Base-by-base conservation (phyloP, 2,329 filamentous ascomycete genomes). In the Microascus cirrosus region DNA sequence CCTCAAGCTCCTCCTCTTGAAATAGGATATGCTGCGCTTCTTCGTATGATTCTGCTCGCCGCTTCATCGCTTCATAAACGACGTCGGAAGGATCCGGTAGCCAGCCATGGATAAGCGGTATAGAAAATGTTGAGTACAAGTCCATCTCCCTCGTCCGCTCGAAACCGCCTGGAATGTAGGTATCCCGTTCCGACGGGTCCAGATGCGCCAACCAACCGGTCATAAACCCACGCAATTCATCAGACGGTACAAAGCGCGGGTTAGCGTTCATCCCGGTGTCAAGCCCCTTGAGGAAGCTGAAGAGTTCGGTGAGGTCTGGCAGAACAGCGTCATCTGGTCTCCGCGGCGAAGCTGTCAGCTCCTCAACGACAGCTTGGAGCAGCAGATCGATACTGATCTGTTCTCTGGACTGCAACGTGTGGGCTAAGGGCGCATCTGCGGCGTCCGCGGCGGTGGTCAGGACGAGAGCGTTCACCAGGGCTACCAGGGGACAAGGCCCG, bases 231-330 rank as follows among this genome's bases (percentile, higher is more conserved):
- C 74, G 66, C 22, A 76, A 70, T 15, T 79, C 74, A 8, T 72
- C 67, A 0, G 75, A 78, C 1, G 89, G 80, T 8, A 95, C 79
- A 62, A 96, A 94, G 22, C 88, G 84, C 2, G 94, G 94, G 63
- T 99, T 99, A 59, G 97, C 93, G 65, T 97, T 99, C 89, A 99
- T 96, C 42, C 94, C 94, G 0, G 92, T 97, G 64, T 96, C 90
- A 2, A 99, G 75, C 52, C 90, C 89, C 59, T 94, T 83, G 2
- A 99, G 76, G 66, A 99, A 99, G 7, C 81, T 79, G 69, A 96
- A 95, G 1, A 99, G 77, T 60, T 96, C 92, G 39, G 86, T 82
- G 11, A 97, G 87, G 68, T 97, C 94, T 0, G 93, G 93, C 25
- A 97, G 73, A 20, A 24, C 45, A 1, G 79, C 79, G 36, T 85